Base-by-base conservation (phyloP, 2,329 filamentous ascomycete genomes). In the Paecilomyces fulvus region DNA sequence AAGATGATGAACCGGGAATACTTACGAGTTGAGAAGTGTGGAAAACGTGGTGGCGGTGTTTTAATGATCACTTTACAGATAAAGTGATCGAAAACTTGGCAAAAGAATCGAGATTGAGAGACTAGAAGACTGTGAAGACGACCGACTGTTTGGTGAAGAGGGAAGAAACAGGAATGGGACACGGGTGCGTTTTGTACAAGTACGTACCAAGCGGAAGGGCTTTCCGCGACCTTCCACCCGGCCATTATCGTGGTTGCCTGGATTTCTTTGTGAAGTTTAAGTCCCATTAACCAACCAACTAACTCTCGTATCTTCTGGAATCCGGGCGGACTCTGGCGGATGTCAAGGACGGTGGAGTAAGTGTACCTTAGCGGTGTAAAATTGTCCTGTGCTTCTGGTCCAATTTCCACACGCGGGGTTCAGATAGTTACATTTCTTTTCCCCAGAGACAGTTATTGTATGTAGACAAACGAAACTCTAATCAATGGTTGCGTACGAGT, bases 1-100 rank as follows among this genome's bases (percentile, higher is more conserved):
- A 17, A 5, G 37, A 20, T 12, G 9, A 8, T 9, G 5, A 12
- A 43, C 4, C 8, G 51, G 21, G 21, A 21, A 12, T 9, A 79
- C 90, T 75, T 83, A 96, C 92, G 91, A 96, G 84, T 94, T 94
- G 67, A 96, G 87, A 69, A 95, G 88, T 80, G 95, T 96, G 82
- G 91, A 92, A 87, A 96, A 96, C 92, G 90, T 96, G 80, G 89
- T 96, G 90, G 83, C 87, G 86, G 80, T 82, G 66, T 70, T 72
- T 62, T 54, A 65, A 70, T 77, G 85, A 88, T 78, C 84, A 85
- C 80, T 69, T 75, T 78, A 73, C 75, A 66, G 60, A 63, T 30
- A 77, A 77, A 80, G 82, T 81, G 82, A 82, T 82, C 80, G 64
- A 70, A 68, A 66, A 60, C 2, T 3, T 9, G 37, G n/a, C 17